Evolutionary conservation across 2,329 filamentous ascomycete genomes (phyloP).

Genomic region (Cyclaneusma minus): DNA sequence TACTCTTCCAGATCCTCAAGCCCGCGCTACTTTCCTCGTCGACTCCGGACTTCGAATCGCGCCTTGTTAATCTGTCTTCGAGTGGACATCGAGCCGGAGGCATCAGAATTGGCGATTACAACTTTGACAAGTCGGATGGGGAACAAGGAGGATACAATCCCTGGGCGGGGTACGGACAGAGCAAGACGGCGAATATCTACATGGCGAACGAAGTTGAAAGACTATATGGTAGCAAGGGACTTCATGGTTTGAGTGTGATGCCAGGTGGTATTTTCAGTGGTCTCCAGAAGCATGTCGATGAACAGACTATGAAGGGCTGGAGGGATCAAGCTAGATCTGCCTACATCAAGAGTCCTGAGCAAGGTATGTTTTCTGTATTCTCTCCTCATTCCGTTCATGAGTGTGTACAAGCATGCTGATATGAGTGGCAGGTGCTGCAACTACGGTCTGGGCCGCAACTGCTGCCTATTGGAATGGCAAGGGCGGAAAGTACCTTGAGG

Average conservation of each 20-base stretch:
- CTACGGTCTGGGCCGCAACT: conserved; percentile 25
- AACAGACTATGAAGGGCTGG: conserved; percentile 8
- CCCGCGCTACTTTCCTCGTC: conserved; percentile 23
- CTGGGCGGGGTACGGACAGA: conserved; percentile 24
- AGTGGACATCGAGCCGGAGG: conserved; percentile 24
- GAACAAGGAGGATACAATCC: conserved; percentile 24
- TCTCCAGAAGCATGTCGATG: conserved; percentile 16
- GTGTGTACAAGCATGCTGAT: too few relatives aligned
- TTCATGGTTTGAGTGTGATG: conserved; percentile 26
- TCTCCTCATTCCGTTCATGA: too few relatives aligned
- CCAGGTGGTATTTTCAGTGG: conserved; percentile 22
- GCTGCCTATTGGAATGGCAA: conserved; percentile 28
- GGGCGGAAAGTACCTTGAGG: conserved; percentile 29
- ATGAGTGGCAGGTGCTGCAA: conserved; percentile 30
- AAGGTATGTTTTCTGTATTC: too few relatives aligned
- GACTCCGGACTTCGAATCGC: conserved; percentile 24
- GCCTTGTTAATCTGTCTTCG: conserved; percentile 30
- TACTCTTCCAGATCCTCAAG: conserved; percentile 34
- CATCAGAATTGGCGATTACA: conserved; percentile 22
- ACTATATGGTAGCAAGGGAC: conserved; percentile 21
- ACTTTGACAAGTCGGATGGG: conserved; percentile 7
- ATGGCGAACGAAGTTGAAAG: conserved; percentile 31
- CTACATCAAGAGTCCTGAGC: conserved; percentile 20
- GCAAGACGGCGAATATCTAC: conserved; percentile 30
- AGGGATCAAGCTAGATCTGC: conserved; percentile 8